These are phyloP conservation scores for Neurospora intermedia DNA, from an alignment of 495 filamentous ascomycete species.

Conservation along the genomic window DNA sequence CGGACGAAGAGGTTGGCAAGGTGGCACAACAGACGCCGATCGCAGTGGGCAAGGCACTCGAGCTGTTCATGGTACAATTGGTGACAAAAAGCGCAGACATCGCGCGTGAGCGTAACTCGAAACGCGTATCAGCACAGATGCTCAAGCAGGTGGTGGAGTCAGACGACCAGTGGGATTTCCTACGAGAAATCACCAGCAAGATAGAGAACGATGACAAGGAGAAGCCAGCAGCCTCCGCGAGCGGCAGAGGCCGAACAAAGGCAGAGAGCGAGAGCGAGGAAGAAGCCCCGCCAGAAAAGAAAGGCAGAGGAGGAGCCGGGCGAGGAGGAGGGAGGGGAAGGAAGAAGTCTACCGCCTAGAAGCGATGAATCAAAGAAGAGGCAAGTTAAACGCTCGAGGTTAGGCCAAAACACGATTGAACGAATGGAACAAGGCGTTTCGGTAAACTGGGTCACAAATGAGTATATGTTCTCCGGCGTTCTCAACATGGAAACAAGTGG, in stretches of 20 bases:
- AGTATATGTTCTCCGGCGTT: not conserved
- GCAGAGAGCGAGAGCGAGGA: constrained; percentile 37
- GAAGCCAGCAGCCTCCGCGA: constrained; percentile 10
- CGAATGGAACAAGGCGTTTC: not conserved
- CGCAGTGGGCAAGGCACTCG: constrained; percentile 87
- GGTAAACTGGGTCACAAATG: not conserved
- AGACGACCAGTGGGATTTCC: constrained; percentile 86
- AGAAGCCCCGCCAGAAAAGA: constrained; percentile 28
- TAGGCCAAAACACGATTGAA: not conserved
- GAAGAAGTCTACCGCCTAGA: not conserved
- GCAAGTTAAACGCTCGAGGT: not conserved
- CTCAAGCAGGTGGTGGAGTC: constrained; percentile 79
- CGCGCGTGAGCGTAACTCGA: constrained; percentile 69
- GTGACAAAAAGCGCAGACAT: constrained; percentile 78
- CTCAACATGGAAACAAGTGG: not conserved
- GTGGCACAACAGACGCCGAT: constrained; percentile 95
- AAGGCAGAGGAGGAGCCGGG: constrained; percentile 28
- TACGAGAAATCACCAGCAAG: constrained; percentile 80
- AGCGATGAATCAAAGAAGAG: not conserved
- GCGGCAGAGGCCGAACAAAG: constrained; percentile 13
- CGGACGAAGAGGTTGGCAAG: constrained; percentile 97
- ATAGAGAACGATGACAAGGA: constrained; percentile 57
- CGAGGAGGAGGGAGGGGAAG: constrained; percentile 19
- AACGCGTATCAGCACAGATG: constrained; percentile 81
- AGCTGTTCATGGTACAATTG: constrained; percentile 93